These are phyloP conservation scores for Pueraria montana DNA, from an alignment of 306 rosid genomes.

Conservation along the genomic window DNA sequence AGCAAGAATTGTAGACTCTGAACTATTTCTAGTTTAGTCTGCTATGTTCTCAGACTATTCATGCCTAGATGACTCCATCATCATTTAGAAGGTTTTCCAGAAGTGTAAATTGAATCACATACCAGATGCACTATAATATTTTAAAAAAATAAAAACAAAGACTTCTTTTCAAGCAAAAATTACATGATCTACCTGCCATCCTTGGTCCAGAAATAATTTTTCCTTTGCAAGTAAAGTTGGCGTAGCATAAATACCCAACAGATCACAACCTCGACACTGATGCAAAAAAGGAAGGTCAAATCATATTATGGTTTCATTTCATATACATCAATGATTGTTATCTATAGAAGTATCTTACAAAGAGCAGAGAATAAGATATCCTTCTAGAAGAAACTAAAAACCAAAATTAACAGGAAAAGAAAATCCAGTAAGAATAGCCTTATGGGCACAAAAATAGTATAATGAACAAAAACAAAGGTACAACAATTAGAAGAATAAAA, in stretches of 20 bases:
- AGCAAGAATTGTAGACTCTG: not conserved
- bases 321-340: not conserved
- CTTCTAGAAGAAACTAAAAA: conserved; percentile 1
- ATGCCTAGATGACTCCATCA: conserved; percentile 21
- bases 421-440: not conserved
- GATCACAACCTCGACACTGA: conserved; percentile 87
- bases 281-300: conserved; percentile 27
- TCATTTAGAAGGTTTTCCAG: conserved; percentile 27
- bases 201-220: conserved; percentile 80
- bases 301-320: conserved; percentile 24
- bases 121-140: conserved; percentile 26
- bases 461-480: not conserved
- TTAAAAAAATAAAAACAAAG: not conserved
- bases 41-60: conserved; percentile 12
- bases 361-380: not conserved
- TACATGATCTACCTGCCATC: conserved; percentile 79
- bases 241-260: conserved; percentile 76
- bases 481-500: too few relatives aligned
- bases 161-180: conserved; percentile 10
- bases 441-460: not conserved
- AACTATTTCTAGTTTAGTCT: conserved; percentile 25
- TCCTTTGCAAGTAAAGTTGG: conserved; percentile 82
- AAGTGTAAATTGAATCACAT: conserved; percentile 12
- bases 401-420: not conserved
- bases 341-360: not conserved